Evolutionary conservation across 2,329 filamentous ascomycete genomes (phyloP).

Genomic region (Ophiostoma ulmi): DNA sequence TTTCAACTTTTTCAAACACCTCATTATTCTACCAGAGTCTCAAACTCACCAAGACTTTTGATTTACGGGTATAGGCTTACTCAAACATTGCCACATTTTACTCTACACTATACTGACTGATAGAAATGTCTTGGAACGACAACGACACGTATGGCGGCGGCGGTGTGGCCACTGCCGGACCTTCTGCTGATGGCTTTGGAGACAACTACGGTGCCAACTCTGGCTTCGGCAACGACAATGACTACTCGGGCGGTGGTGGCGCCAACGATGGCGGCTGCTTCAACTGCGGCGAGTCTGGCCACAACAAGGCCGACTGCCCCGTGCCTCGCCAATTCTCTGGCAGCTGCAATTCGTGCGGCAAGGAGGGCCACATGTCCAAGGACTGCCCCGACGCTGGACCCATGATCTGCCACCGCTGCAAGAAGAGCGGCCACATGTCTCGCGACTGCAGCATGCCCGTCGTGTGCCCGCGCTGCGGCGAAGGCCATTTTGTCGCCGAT

Average conservation of each 20-base stretch:
- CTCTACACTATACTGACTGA: background rate
- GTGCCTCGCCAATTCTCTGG: conserved; percentile 45
- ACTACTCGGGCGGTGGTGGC: conserved; percentile 26
- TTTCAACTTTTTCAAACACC: background rate
- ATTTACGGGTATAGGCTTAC: background rate
- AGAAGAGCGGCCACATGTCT: conserved; percentile 48
- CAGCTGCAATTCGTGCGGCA: conserved; percentile 40
- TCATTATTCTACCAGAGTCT: background rate
- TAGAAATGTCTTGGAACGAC: conserved; percentile 62
- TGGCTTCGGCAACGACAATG: conserved; percentile 15
- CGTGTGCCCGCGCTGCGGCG: conserved; percentile 43
- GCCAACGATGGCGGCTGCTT: conserved; percentile 48
- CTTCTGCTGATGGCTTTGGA: conserved; percentile 5
- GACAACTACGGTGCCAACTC: background rate
- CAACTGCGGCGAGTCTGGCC: conserved; percentile 54
- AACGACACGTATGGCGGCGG: background rate
- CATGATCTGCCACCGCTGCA: conserved; percentile 35
- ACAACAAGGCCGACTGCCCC: conserved; percentile 59
- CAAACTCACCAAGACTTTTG: background rate
- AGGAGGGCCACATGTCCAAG: conserved; percentile 49
- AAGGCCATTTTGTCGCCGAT: conserved; percentile 48
- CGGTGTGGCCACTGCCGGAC: background rate
- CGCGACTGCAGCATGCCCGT: conserved; percentile 55
- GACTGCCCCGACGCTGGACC: conserved; percentile 43
- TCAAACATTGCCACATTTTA: background rate